Conservation (phyloP, 352 stramenopile genomes). For the Globisporangium abappressorium region DNA sequence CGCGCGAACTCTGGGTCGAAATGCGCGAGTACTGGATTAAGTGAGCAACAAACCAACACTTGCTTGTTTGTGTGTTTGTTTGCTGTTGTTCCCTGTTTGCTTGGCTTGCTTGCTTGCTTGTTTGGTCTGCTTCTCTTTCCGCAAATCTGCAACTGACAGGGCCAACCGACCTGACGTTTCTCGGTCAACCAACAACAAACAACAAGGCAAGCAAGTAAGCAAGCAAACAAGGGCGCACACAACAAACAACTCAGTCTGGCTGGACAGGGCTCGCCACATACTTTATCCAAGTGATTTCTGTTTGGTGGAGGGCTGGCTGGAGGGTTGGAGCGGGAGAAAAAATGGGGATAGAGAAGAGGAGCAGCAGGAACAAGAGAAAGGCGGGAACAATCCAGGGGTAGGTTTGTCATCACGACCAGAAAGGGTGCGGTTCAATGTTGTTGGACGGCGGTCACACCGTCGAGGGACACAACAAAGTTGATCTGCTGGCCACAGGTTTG, state of each 20-base stretch:
- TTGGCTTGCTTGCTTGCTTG: not conserved
- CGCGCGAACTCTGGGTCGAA: not conserved
- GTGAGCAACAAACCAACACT: slow-evolving; percentile 3
- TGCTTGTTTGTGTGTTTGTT: slow-evolving; percentile 3
- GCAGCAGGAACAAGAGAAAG: not conserved
- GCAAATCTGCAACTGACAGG: slow-evolving; percentile 37
- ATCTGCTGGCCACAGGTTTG: not conserved
- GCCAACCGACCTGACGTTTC: slow-evolving; percentile 7
- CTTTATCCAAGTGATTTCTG: slow-evolving; percentile 7
- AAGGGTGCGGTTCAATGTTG: not conserved
- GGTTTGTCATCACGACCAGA: slow-evolving; percentile 10
- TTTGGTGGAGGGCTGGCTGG: not conserved
- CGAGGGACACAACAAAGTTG: not conserved
- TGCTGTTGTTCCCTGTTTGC: not conserved
- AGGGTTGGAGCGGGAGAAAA: not conserved
- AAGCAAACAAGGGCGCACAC: not conserved
- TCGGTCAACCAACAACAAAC: slow-evolving; percentile 3
- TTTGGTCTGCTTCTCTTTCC: slow-evolving; percentile 11
- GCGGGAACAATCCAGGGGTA: not conserved
- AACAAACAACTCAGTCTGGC: not conserved
- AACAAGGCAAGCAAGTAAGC: not conserved
- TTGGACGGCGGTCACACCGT: not conserved
- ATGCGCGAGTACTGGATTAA: slow-evolving; percentile 7
- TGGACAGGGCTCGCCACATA: slow-evolving; percentile 7
- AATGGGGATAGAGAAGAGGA: slow-evolving; percentile 5